Evolutionary conservation across 129 eudicot species (phyloP).

Genomic region (Artemisia argyi): DNA sequence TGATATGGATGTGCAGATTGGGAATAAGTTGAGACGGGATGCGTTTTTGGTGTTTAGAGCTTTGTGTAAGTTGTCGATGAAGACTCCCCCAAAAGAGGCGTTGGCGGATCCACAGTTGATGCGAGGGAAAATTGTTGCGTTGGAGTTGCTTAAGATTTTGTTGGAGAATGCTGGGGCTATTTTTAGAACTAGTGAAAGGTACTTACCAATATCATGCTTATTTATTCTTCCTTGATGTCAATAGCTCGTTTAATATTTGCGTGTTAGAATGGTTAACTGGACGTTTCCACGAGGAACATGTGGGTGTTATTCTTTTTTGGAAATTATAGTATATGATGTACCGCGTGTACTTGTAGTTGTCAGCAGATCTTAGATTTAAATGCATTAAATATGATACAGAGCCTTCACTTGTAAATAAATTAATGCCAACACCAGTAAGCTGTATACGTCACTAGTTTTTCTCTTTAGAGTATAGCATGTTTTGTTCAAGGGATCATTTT

Average conservation of each 20-base stretch:
- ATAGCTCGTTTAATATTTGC: neutral
- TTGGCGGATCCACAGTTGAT: constrained; percentile 77
- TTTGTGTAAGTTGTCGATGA: constrained; percentile 91
- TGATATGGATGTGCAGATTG: constrained; percentile 97
- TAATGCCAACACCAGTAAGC: constrained; percentile 6
- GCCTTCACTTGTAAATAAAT: constrained; percentile 1
- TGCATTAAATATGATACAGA: neutral
- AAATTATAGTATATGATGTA: neutral
- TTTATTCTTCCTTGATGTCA: neutral
- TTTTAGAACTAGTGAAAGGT: constrained; percentile 99
- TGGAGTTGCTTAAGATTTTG: constrained; percentile 97
- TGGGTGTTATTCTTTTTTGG: neutral
- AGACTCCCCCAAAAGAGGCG: constrained; percentile 97
- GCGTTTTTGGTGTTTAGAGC: constrained; percentile 97
- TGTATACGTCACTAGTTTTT: constrained; percentile 3
- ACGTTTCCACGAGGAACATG: neutral
- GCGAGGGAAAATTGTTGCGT: constrained; percentile 95
- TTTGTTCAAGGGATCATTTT: constrained; percentile 9
- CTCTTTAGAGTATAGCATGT: neutral
- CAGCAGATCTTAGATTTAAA: neutral
- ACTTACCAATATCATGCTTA: constrained; percentile 4
- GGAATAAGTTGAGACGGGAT: constrained; percentile 93
- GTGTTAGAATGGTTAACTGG: neutral
- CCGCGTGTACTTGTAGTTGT: constrained; percentile 4
- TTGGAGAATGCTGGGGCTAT: constrained; percentile 97